Evolutionary conservation across 1,284 basidiomycete genomes (phyloP).

Genomic region (Rhodotorula sp.): DNA sequence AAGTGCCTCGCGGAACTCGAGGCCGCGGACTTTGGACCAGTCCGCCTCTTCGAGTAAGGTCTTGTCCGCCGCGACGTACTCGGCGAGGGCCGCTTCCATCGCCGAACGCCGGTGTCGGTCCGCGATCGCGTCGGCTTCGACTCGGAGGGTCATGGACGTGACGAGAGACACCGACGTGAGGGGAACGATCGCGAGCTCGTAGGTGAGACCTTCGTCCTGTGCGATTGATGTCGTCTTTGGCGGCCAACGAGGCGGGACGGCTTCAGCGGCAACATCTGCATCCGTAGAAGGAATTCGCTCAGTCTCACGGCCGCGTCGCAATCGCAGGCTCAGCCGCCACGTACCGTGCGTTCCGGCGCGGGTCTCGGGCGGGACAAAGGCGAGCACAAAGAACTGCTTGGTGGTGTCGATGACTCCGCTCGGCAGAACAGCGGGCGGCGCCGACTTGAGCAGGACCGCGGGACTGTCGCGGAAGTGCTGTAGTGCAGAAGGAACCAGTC

Average conservation of each 20-base stretch:
- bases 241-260: constrained; percentile 61
- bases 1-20: constrained; percentile 89
- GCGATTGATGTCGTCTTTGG: constrained; percentile 16
- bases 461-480: constrained; percentile 77
- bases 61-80: constrained; percentile 53
- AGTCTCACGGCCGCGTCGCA: background rate
- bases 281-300: background rate
- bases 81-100: constrained; percentile 57
- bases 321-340: background rate
- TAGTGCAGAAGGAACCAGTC: no score
- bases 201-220: constrained; percentile 59
- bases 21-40: constrained; percentile 75
- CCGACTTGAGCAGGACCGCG: constrained; percentile 74
- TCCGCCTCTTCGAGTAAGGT: constrained; percentile 53
- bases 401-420: constrained; percentile 57
- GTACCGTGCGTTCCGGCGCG: constrained; percentile 57
- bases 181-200: constrained; percentile 69
- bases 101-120: constrained; percentile 56
- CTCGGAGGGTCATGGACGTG: constrained; percentile 68
- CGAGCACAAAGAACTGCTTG: constrained; percentile 70
- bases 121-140: constrained; percentile 68
- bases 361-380: constrained; percentile 56
- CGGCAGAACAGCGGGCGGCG: constrained; percentile 54
- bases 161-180: constrained; percentile 75
- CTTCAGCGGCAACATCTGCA: constrained; percentile 61